Base-by-base conservation (phyloP, 1,284 basidiomycete genomes). In the Irpex lacteus region DNA sequence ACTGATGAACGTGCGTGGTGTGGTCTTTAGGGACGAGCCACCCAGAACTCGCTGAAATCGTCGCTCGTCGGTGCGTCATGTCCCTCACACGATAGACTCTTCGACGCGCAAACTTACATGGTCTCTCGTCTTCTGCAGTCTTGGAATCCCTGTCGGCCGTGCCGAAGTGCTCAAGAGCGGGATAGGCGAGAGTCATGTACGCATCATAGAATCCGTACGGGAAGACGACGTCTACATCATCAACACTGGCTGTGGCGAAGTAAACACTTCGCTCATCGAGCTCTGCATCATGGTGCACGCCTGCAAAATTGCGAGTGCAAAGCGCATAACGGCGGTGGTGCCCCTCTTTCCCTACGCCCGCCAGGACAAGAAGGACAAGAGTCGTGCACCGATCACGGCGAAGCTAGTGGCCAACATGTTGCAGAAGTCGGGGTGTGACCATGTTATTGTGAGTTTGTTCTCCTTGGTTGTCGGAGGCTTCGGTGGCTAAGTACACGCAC, bases 301-400 rank as follows among this genome's bases (percentile, higher is more conserved):
- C 13, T 98, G 98, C 88, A 98, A 98, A 81, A 96, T 96, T 73
- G 93, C 95, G 38, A 96, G 94, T 68, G 96, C 97, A 61, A 93
- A 92, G 75, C 85, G 98, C 69, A 98, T 99, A 75, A 98, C 97
- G 18, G 97, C 97, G 36, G 96, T 99, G 69, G 85, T 98, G 63
- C 96, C 96, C 55, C 86, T 98, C 60, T 98, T 96, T 80, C 95
- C 95, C 18, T 98, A 98, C 77, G 89, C 96, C 32, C 86, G 96
- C 56, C 96, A 99, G 79, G 98, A 99, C 83, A 99, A 99, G 80
- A 99, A 99, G 81, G 98, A 99, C 85, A 99, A 99, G 82, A 96
- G 94, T 70, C 87, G 98, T 61, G 98, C 98, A 18, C 98, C 98
- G 54, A 99, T 99, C 75, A 97, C 97, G 3, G 98, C 98, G 60